Conservation (phyloP, 2,329 filamentous ascomycete species). For the Cytospora schulzeri region DNA sequence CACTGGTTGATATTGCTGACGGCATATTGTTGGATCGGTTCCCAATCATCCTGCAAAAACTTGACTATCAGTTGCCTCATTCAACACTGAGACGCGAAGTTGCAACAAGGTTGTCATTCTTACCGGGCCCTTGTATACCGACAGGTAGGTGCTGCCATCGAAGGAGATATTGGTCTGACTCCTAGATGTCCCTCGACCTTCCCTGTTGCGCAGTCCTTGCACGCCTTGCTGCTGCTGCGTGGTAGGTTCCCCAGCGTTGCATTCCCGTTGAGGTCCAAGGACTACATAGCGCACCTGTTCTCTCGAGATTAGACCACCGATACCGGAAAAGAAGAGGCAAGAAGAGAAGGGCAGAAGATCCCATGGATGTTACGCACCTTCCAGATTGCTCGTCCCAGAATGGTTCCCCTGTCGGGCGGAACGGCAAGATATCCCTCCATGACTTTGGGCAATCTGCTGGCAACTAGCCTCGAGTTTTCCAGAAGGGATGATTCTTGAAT, state of each 20-base stretch:
- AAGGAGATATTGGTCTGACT: slow-evolving; percentile 30
- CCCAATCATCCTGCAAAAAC: slow-evolving; percentile 51
- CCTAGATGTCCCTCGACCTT: slow-evolving; percentile 39
- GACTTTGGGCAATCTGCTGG: slow-evolving; percentile 6
- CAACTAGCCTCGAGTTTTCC: not conserved
- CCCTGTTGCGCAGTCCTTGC: slow-evolving; percentile 43
- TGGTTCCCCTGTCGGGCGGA: slow-evolving; percentile 54
- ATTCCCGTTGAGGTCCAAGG: slow-evolving; percentile 48
- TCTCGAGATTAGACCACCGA: slow-evolving; percentile 3
- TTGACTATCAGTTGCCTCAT: slow-evolving; percentile 25
- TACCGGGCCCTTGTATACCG: slow-evolving; percentile 51
- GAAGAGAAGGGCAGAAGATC: slow-evolving; percentile 8
- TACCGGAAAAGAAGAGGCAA: not conserved
- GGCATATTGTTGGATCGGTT: slow-evolving; percentile 57
- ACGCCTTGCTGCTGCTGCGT: slow-evolving; percentile 50
- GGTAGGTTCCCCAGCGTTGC: slow-evolving; percentile 32
- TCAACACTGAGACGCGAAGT: not conserved
- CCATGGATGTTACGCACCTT: slow-evolving; percentile 44
- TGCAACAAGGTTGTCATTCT: not conserved
- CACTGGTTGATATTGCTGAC: slow-evolving; percentile 57
- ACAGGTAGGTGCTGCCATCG: slow-evolving; percentile 50
- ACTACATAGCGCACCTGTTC: slow-evolving; percentile 61
- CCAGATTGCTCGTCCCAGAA: slow-evolving; percentile 55
- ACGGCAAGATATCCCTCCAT: slow-evolving; percentile 55
- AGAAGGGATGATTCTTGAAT: not conserved